Evolutionary conservation across 2,329 filamentous ascomycete species (phyloP).

Genomic region (Diaporthe sp.): DNA sequence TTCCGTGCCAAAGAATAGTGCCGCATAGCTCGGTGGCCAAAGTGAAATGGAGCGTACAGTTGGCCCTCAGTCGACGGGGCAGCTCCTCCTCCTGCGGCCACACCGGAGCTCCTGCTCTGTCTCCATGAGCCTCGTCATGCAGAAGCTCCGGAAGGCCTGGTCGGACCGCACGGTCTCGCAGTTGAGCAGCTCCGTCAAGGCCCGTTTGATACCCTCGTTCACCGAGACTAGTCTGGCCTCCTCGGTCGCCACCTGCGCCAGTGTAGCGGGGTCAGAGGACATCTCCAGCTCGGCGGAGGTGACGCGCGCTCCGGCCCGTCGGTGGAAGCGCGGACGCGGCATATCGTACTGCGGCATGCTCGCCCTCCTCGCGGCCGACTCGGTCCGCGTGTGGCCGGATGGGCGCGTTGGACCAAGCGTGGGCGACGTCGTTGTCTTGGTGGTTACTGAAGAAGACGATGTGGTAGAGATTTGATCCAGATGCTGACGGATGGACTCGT

Average conservation of each 20-base stretch:
- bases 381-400: slow-evolving; percentile 35
- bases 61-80: slow-evolving; percentile 44
- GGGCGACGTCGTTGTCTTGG: slow-evolving; percentile 59
- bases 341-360: slow-evolving; percentile 41
- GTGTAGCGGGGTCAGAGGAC: slow-evolving; percentile 61
- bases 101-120: slow-evolving; percentile 71
- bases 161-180: slow-evolving; percentile 68
- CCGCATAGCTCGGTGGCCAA: not conserved
- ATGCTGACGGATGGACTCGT: slow-evolving; percentile 65
- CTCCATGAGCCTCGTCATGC: slow-evolving; percentile 71
- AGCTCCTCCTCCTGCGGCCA: slow-evolving; percentile 63
- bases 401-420: slow-evolving; percentile 34
- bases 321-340: slow-evolving; percentile 44
- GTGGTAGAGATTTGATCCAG: slow-evolving; percentile 63
- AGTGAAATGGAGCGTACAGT: not conserved
- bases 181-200: slow-evolving; percentile 73
- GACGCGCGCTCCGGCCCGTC: slow-evolving; percentile 50
- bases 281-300: slow-evolving; percentile 48
- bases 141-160: slow-evolving; percentile 67
- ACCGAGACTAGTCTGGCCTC: slow-evolving; percentile 68
- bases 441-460: slow-evolving; percentile 60
- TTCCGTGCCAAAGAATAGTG: not conserved
- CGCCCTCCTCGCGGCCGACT: slow-evolving; percentile 40
- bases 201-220: slow-evolving; percentile 73
- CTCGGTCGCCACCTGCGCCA: slow-evolving; percentile 64